Evolutionary conservation across 1,284 basidiomycete genomes (phyloP).

Genomic region (Erythrobasidium hasegawianum): DNA sequence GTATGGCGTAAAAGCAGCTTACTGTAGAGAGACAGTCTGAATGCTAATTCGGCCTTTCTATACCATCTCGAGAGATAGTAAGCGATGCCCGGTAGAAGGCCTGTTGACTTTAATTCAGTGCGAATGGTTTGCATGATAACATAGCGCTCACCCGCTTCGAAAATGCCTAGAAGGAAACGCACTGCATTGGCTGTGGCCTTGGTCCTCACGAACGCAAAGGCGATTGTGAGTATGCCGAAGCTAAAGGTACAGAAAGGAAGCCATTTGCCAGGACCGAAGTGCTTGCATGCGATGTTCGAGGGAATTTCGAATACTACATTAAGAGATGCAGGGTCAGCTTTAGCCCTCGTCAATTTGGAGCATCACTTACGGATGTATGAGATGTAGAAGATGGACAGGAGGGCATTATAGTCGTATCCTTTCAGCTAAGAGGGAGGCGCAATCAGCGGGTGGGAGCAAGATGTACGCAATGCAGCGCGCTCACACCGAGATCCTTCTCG

Average conservation of each 20-base stretch:
- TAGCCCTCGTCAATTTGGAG: no score
- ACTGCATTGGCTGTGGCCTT: not conserved
- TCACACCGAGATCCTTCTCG: constrained; percentile 56
- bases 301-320: constrained; percentile 5
- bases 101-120: not conserved
- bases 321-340: no score
- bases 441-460: no score
- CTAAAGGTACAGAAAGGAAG: not conserved
- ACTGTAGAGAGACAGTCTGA: constrained; percentile 42
- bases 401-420: constrained; percentile 8
- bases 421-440: no score
- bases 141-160: constrained; percentile 18
- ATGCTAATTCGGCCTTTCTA: constrained; percentile 46
- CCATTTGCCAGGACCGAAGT: constrained; percentile 9
- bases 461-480: no score
- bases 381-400: constrained; percentile 1
- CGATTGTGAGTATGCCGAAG: constrained; percentile 11
- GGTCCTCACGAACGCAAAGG: constrained; percentile 5
- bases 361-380: not conserved
- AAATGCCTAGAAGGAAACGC: constrained; percentile 17
- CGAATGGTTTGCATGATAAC: no score
- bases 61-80: constrained; percentile 49
- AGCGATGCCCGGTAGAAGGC: constrained; percentile 44
- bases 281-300: constrained; percentile 5
- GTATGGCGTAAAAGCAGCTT: no score